These are phyloP conservation scores for Phytopythium mirpurense DNA, from an alignment of 352 stramenopile species.

Conservation along the genomic window DNA sequence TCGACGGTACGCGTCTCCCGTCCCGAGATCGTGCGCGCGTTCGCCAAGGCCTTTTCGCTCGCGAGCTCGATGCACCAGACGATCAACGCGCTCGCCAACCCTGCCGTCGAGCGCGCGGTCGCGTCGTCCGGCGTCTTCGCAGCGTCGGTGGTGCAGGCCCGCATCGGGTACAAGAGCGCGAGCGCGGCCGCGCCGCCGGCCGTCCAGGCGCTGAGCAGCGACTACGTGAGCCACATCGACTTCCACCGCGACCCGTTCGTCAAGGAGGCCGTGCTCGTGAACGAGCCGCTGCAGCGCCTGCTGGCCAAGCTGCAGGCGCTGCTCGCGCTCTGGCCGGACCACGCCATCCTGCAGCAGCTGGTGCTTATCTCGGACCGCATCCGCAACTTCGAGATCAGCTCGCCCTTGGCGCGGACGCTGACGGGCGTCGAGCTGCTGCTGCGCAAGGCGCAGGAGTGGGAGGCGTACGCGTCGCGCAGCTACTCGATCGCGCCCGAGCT, in stretches of 20 bases:
- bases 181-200: constrained; percentile 31
- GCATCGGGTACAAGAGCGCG: constrained; percentile 36
- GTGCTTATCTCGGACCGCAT: constrained; percentile 88
- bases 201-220: constrained; percentile 54
- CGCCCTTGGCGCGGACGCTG: constrained; percentile 88
- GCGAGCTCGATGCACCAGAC: constrained; percentile 61
- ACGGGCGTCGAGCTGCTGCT: constrained; percentile 95
- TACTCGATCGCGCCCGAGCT: constrained; percentile 92
- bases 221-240: constrained; percentile 82
- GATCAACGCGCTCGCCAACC: constrained; percentile 50
- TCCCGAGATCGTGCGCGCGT: constrained; percentile 49
- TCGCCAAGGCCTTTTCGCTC: constrained; percentile 64
- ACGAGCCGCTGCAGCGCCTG: constrained; percentile 83
- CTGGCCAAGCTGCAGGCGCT: constrained; percentile 89
- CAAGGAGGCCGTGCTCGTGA: constrained; percentile 89
- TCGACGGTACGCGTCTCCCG: constrained; percentile 36
- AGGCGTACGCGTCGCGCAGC: constrained; percentile 92
- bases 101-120: constrained; percentile 41
- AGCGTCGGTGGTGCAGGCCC: constrained; percentile 64
- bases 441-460: constrained; percentile 98
- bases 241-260: constrained; percentile 94
- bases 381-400: constrained; percentile 84
- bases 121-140: constrained; percentile 51
- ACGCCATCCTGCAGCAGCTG: constrained; percentile 95
- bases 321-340: constrained; percentile 93